Evolutionary conservation across 148 eudicot species (phyloP).

Genomic region (Arbutus unedo): DNA sequence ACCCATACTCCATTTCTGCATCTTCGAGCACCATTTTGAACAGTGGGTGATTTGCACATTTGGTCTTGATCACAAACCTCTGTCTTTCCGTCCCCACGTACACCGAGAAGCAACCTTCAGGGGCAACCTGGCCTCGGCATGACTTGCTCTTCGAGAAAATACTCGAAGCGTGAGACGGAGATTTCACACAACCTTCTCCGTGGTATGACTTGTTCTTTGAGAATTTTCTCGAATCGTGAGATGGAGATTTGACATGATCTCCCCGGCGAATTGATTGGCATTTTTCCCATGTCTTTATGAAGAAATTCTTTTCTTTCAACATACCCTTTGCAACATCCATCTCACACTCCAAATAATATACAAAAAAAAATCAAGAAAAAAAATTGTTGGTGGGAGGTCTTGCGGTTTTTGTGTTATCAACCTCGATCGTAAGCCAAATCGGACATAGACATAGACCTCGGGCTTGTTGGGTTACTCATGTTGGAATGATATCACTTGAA

Average conservation of each 20-base stretch:
- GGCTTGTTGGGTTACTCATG: conserved; percentile 21
- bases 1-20: conserved; percentile 53
- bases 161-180: neutral
- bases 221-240: too few species aligned
- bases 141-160: conserved; percentile 31
- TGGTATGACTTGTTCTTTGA: too few species aligned
- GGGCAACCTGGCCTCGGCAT: conserved; percentile 25
- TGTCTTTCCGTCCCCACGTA: conserved; percentile 62
- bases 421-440: conserved; percentile 34
- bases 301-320: conserved; percentile 12
- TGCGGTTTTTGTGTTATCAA: conserved; percentile 1
- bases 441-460: conserved; percentile 27
- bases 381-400: neutral
- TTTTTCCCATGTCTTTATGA: conserved; percentile 25
- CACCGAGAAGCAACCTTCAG: conserved; percentile 54
- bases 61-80: too few species aligned
- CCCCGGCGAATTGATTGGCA: conserved; percentile 15
- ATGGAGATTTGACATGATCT: too few species aligned
- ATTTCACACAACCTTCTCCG: neutral
- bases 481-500: neutral
- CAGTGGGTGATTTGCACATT: too few species aligned
- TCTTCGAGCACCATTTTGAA: too few species aligned
- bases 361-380: too few species aligned
- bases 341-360: neutral
- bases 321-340: conserved; percentile 14